These are phyloP conservation scores for Casuarina glauca DNA, from an alignment of 306 rosid species.

Conservation along the genomic window DNA sequence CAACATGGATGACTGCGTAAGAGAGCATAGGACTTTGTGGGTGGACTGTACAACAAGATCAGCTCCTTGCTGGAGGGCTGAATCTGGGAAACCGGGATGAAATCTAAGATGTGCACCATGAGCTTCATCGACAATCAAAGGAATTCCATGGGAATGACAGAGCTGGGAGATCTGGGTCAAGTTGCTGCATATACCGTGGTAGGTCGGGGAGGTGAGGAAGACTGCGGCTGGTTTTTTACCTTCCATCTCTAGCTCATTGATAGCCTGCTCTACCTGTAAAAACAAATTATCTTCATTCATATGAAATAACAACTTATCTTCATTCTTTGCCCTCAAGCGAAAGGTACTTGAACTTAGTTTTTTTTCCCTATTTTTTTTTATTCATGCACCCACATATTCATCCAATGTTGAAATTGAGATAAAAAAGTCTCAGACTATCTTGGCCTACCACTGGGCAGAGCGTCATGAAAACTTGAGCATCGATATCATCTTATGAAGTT, in stretches of 20 bases:
- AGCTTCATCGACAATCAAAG: conserved; percentile 90
- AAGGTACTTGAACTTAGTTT: too few relatives aligned
- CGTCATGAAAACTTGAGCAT: too few relatives aligned
- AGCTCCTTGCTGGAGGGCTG: conserved; percentile 80
- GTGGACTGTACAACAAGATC: conserved; percentile 76
- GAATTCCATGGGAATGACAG: conserved; percentile 72
- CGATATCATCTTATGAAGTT: too few relatives aligned
- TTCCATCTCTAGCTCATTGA: conserved; percentile 55
- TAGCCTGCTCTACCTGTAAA: conserved; percentile 64
- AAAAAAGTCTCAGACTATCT: neutral
- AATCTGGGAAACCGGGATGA: conserved; percentile 64
- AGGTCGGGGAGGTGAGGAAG: conserved; percentile 82
- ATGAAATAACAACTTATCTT: neutral
- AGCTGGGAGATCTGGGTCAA: conserved; percentile 56
- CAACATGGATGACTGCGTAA: conserved; percentile 86
- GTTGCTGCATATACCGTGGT: conserved; percentile 80
- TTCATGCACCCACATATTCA: neutral
- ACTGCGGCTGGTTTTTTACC: conserved; percentile 73
- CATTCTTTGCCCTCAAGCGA: too few relatives aligned
- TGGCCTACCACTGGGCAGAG: neutral
- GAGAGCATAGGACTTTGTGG: conserved; percentile 82
- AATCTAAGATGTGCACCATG: conserved; percentile 92
- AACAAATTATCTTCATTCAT: conserved; percentile 1
- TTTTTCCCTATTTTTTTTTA: too few relatives aligned
- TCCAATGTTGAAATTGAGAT: neutral